Percentiles rank a stretch among this genome's conserved stretches.
These are phyloP conservation scores for Pestalotiopsis sp. DNA, from an alignment of 2,329 filamentous ascomycete genomes.

Conservation along the genomic window DNA sequence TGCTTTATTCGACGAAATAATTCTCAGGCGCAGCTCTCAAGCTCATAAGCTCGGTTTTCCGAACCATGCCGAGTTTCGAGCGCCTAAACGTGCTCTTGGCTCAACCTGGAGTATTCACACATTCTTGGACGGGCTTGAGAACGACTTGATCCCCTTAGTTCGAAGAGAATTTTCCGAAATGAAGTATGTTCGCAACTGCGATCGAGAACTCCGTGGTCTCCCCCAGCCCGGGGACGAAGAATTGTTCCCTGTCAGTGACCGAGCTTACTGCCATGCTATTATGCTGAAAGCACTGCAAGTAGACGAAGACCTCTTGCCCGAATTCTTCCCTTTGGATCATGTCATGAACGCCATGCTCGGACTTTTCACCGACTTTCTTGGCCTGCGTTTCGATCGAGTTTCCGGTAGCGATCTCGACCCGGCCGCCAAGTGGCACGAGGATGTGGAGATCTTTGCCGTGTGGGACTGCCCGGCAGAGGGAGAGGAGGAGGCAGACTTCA, in stretches of 20 bases:
- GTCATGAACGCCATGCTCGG: constrained; percentile 4
- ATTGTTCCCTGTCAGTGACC: background rate
- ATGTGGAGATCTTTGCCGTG: constrained; percentile 56
- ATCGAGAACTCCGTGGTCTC: background rate
- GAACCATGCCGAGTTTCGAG: background rate
- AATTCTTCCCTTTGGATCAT: background rate
- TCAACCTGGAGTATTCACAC: background rate
- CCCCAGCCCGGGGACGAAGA: background rate
- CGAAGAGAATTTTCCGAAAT: background rate
- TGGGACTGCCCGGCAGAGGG: constrained; percentile 39
- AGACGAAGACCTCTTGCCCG: background rate
- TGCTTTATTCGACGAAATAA: background rate
- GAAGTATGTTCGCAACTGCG: background rate
- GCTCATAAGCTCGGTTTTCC: background rate
- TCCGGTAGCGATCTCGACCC: constrained; percentile 26
- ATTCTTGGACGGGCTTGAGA: background rate
- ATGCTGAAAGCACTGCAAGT: background rate
- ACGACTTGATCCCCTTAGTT: background rate
- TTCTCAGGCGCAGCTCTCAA: background rate
- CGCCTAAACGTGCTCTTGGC: background rate
- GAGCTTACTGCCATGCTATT: background rate
- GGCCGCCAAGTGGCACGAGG: constrained; percentile 46
- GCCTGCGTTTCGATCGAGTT: constrained; percentile 53
- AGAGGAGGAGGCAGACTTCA: constrained; percentile 49
- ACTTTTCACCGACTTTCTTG: constrained; percentile 36